Conservation (phyloP, 768 basidiomycete species). For the Rhizopogon rudus region DNA sequence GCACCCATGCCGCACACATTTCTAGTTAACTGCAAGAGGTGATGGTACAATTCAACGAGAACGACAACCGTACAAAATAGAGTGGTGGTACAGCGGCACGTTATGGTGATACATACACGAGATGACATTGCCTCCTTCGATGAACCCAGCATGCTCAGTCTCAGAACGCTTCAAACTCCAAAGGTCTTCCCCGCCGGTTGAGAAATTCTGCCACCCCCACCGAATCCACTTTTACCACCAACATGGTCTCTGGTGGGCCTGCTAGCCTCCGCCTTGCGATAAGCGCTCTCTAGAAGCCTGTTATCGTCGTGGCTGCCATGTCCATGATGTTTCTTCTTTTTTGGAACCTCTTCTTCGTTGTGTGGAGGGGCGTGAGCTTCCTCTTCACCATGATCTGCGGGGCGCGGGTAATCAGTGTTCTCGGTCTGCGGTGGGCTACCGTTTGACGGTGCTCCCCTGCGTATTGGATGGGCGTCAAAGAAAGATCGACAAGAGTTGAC, state of each 20-base stretch:
- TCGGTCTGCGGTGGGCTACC: slow-evolving; percentile 18
- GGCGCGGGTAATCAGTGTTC: slow-evolving; percentile 48
- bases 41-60: neutral
- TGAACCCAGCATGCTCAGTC: neutral
- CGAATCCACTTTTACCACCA: slow-evolving; percentile 31
- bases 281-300: slow-evolving; percentile 39
- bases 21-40: neutral
- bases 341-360: slow-evolving; percentile 41
- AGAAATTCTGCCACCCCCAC: slow-evolving; percentile 45
- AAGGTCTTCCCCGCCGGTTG: slow-evolving; percentile 50
- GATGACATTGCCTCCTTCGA: neutral
- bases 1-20: slow-evolving; percentile 6
- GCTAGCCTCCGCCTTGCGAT: slow-evolving; percentile 43
- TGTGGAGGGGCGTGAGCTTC: slow-evolving; percentile 29
- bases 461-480: neutral
- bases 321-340: slow-evolving; percentile 43
- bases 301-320: slow-evolving; percentile 37
- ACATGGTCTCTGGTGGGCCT: slow-evolving; percentile 42
- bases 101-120: neutral
- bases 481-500: neutral
- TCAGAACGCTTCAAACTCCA: slow-evolving; percentile 22
- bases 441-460: slow-evolving; percentile 3
- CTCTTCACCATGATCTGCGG: slow-evolving; percentile 35
- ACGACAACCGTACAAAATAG: neutral
- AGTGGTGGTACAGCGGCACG: neutral